Conservation (phyloP, 1,284 basidiomycete species). For the Boletus mariae region DNA sequence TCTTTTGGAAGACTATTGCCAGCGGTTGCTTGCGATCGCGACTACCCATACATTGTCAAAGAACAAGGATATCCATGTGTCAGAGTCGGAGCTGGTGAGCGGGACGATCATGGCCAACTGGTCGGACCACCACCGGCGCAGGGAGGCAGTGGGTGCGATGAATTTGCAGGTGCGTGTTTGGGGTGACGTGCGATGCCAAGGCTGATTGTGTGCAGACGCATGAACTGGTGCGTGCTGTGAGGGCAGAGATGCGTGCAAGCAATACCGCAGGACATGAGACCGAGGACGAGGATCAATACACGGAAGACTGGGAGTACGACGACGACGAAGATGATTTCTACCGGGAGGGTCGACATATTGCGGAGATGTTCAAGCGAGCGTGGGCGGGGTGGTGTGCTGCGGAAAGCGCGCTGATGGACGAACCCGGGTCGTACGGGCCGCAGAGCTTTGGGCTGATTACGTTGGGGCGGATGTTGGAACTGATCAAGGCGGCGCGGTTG, state of each 20-base stretch:
- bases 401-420: slow-evolving; percentile 24
- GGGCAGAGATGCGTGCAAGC: slow-evolving; percentile 30
- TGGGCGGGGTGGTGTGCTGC: slow-evolving; percentile 40
- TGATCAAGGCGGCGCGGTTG: slow-evolving; percentile 28
- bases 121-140: slow-evolving; percentile 37
- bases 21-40: slow-evolving; percentile 35
- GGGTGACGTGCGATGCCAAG: not conserved
- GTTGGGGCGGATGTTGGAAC: slow-evolving; percentile 37
- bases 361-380: slow-evolving; percentile 32
- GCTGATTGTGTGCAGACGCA: slow-evolving; percentile 29
- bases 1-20: slow-evolving; percentile 35
- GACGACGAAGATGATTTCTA: slow-evolving; percentile 29
- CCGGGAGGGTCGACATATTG: slow-evolving; percentile 23
- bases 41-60: slow-evolving; percentile 35
- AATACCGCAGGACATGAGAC: slow-evolving; percentile 10
- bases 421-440: slow-evolving; percentile 34
- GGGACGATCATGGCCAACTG: slow-evolving; percentile 44
- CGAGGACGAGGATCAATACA: slow-evolving; percentile 19
- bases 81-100: slow-evolving; percentile 42
- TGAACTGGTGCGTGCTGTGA: slow-evolving; percentile 35
- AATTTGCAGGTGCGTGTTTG: slow-evolving; percentile 37
- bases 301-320: slow-evolving; percentile 14
- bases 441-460: slow-evolving; percentile 43
- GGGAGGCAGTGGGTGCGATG: slow-evolving; percentile 38
- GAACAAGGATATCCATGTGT: slow-evolving; percentile 32